Conservation (phyloP, 1,284 basidiomycete genomes). For the Boletellus deceptivus region DNA sequence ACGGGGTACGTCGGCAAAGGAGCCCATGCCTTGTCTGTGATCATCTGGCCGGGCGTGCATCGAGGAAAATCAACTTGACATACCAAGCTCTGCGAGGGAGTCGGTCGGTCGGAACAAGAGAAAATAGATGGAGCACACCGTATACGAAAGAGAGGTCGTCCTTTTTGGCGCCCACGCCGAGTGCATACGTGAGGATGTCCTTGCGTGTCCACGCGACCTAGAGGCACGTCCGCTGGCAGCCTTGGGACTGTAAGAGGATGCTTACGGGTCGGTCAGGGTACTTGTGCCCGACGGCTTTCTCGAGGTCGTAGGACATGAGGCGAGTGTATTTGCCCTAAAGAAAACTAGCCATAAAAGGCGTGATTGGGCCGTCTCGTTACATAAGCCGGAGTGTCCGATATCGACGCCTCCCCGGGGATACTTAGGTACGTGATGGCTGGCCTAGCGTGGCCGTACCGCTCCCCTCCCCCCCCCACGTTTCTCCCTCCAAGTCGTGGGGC, state of each 20-base stretch:
- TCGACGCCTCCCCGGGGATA: too few species aligned
- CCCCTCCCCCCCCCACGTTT: background rate
- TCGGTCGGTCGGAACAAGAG: background rate
- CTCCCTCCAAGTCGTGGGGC: constrained; percentile 4
- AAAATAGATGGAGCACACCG: constrained; percentile 15
- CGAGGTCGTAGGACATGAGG: constrained; percentile 25
- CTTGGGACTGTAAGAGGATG: background rate
- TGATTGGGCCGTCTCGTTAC: too few species aligned
- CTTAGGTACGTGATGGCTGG: background rate
- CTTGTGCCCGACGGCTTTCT: constrained; percentile 26
- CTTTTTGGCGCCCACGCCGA: constrained; percentile 33
- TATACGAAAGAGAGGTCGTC: constrained; percentile 32
- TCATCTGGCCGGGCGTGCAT: background rate
- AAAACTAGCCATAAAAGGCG: too few species aligned
- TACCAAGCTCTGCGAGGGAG: constrained; percentile 31
- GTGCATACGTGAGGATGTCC: constrained; percentile 30
- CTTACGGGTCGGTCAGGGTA: constrained; percentile 23
- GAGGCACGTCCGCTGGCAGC: background rate
- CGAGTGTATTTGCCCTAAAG: too few species aligned
- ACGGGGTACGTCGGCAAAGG: constrained; percentile 59
- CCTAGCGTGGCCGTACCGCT: background rate
- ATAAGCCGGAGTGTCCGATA: too few species aligned
- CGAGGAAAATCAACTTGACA: constrained; percentile 2
- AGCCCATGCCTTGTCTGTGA: constrained; percentile 47
- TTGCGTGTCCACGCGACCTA: constrained; percentile 36